Base-by-base conservation (phyloP, 805 yeast genomes). In the Kodamaea restingae region DNA sequence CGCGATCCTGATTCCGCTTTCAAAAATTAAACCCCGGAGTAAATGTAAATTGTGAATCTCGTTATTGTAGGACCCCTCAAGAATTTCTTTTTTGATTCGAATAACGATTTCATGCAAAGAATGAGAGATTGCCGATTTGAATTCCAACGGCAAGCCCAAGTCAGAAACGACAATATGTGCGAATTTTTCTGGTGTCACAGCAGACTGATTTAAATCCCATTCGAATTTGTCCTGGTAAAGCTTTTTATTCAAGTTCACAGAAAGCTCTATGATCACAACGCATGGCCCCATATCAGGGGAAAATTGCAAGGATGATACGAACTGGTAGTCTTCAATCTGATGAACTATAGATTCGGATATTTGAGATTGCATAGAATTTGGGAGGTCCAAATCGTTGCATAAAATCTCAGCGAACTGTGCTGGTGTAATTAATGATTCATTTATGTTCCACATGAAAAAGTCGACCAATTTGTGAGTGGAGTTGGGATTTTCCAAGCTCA, bases 151-250 rank as follows among this genome's bases (percentile, higher is more conserved):
- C 22, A 93, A 63, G 0, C 96, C 96, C 60, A 93, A 58, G 52
- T 93, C 98, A 28, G 78, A 72, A 3, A 87, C 96, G 2, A 91
- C 88, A 6, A 75, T 73, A 42, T 71, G 75, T 0, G 98, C 95
- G 67, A 93, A 93, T 38, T 65, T 65, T 56, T 88, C 96, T 0
- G 98, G 97, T 1, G 88, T 76, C 15, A 84, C 55, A 5, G 66
- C 65, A 8, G 60, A 58, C 43, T 67, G 71, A 24, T 54, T 26
- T 55, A 93, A 67, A 54, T 93, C 95, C 98, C 98, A 91, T 61
- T 93, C 98, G 47, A 93, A 83, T 57, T 84, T 84, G 61, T 93
- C 98, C 50, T 88, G 95, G 52, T 81, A 88, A 30, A 90, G 72
- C 50, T 81, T 81, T 55, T 85, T 85, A 47, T 88, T 88, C 45